phyloP scores from a whole-genome alignment of 768 basidiomycete species.

The Phylloporus rhodoxanthus region DNA sequence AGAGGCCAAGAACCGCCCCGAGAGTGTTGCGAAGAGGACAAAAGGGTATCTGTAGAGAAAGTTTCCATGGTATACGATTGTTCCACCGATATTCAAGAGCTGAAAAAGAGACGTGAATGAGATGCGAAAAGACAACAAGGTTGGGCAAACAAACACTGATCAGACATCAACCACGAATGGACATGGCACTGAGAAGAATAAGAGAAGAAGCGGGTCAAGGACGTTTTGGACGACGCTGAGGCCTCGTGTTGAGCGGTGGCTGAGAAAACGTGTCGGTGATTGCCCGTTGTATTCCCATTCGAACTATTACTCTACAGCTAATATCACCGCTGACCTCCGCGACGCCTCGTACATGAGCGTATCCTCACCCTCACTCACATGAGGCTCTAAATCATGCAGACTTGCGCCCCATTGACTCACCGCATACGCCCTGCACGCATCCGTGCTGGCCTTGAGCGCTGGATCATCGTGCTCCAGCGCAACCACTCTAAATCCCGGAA shows the following conservation, averaged over 20 bases:
- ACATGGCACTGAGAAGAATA: slow-evolving; percentile 18
- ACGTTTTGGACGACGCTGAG: slow-evolving; percentile 11
- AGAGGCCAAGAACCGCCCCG: slow-evolving; percentile 11
- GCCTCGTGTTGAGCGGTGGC: slow-evolving; percentile 32
- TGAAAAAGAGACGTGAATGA: slow-evolving; percentile 6
- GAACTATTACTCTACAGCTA: background rate
- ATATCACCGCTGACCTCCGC: background rate
- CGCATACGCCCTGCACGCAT: slow-evolving; percentile 66
- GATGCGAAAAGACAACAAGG: background rate
- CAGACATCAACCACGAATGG: slow-evolving; percentile 21
- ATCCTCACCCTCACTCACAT: slow-evolving; percentile 48
- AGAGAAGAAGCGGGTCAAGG: slow-evolving; percentile 7
- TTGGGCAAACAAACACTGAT: slow-evolving; percentile 10
- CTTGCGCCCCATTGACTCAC: slow-evolving; percentile 52
- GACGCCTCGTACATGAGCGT: slow-evolving; percentile 38
- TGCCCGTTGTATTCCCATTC: slow-evolving; percentile 23
- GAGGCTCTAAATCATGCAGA: slow-evolving; percentile 59
- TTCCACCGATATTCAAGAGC: slow-evolving; percentile 31
- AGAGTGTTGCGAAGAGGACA: slow-evolving; percentile 12
- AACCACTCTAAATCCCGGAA: slow-evolving; percentile 54
- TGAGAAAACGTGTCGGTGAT: slow-evolving; percentile 34
- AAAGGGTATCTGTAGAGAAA: slow-evolving; percentile 27
- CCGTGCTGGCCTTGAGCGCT: slow-evolving; percentile 49
- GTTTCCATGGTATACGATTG: slow-evolving; percentile 30
- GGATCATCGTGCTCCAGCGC: slow-evolving; percentile 54